These are phyloP conservation scores for Pseudonectria foliicola DNA, from an alignment of 2,329 filamentous ascomycete genomes.

Conservation along the genomic window DNA sequence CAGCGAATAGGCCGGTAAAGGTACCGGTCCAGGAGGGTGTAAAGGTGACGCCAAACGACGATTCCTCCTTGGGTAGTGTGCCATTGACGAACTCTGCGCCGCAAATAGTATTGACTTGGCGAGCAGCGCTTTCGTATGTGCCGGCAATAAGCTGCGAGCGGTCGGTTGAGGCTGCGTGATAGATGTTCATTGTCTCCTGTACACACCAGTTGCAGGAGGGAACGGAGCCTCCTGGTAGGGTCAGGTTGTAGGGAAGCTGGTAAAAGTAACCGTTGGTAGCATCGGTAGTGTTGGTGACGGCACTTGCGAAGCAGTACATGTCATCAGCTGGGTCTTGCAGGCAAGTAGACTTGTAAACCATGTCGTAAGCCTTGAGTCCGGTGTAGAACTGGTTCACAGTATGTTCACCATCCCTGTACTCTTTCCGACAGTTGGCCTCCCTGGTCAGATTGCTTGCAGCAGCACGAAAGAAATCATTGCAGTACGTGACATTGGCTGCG, in stretches of 20 bases:
- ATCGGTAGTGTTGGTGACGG: slow-evolving; percentile 67
- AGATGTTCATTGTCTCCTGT: slow-evolving; percentile 74
- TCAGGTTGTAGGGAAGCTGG: slow-evolving; percentile 71
- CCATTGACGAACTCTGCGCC: slow-evolving; percentile 51
- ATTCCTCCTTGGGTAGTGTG: slow-evolving; percentile 36
- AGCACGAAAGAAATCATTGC: slow-evolving; percentile 55
- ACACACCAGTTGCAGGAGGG: slow-evolving; percentile 73
- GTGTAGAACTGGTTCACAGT: slow-evolving; percentile 67
- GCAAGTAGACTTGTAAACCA: slow-evolving; percentile 75
- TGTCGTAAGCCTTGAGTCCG: slow-evolving; percentile 69
- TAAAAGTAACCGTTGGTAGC: slow-evolving; percentile 75
- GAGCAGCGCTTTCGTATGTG: slow-evolving; percentile 66
- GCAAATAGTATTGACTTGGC: slow-evolving; percentile 62
- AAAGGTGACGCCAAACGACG: slow-evolving; percentile 8
- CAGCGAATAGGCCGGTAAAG: slow-evolving; percentile 9
- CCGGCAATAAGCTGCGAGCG: slow-evolving; percentile 56
- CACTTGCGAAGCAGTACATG: slow-evolving; percentile 76
- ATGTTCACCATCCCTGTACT: slow-evolving; percentile 60
- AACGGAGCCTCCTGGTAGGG: slow-evolving; percentile 57
- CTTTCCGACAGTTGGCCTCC: slow-evolving; percentile 59
- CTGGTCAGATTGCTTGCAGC: slow-evolving; percentile 60
- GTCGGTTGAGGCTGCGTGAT: slow-evolving; percentile 60
- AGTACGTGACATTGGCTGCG: slow-evolving; percentile 56
- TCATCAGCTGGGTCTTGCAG: slow-evolving; percentile 58
- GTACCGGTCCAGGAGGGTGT: slow-evolving; percentile 14